Evolutionary conservation across 2,329 filamentous ascomycete genomes (phyloP).

Genomic region (Chrysoporthe cubensis): DNA sequence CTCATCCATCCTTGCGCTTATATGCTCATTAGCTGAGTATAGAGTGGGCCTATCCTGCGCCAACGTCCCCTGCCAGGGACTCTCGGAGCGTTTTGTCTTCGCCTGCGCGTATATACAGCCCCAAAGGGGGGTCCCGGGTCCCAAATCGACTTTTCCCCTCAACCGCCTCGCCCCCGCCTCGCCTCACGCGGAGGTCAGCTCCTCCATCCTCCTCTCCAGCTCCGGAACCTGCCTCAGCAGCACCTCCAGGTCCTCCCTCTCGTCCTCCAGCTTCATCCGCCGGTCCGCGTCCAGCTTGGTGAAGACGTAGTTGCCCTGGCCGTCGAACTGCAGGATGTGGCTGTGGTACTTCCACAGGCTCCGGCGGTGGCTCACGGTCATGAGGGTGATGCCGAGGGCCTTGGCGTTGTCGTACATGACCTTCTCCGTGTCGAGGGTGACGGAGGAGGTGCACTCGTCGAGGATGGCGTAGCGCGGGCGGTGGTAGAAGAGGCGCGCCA

Average conservation of each 20-base stretch:
- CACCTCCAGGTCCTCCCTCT: constrained; percentile 91
- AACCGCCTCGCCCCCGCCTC: neutral
- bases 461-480: constrained; percentile 90
- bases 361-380: constrained; percentile 91
- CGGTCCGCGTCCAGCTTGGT: constrained; percentile 86
- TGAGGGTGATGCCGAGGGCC: constrained; percentile 85
- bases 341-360: constrained; percentile 97
- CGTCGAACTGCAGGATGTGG: constrained; percentile 94
- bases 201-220: constrained; percentile 80
- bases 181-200: constrained; percentile 63
- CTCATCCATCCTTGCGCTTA: too few species aligned
- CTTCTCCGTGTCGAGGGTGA: constrained; percentile 94
- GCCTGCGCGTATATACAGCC: neutral
- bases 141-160: too few species aligned
- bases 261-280: constrained; percentile 85
- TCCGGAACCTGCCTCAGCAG: constrained; percentile 85
- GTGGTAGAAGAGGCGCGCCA: constrained; percentile 95
- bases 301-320: constrained; percentile 89
- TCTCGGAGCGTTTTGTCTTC: too few species aligned
- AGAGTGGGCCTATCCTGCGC: too few species aligned
- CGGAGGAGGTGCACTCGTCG: constrained; percentile 92
- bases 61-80: too few species aligned
- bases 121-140: neutral
- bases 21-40: too few species aligned
- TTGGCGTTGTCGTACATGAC: constrained; percentile 98